Evolutionary conservation across 805 yeast species (phyloP).

Genomic region (Schwanniomyces sp.): DNA sequence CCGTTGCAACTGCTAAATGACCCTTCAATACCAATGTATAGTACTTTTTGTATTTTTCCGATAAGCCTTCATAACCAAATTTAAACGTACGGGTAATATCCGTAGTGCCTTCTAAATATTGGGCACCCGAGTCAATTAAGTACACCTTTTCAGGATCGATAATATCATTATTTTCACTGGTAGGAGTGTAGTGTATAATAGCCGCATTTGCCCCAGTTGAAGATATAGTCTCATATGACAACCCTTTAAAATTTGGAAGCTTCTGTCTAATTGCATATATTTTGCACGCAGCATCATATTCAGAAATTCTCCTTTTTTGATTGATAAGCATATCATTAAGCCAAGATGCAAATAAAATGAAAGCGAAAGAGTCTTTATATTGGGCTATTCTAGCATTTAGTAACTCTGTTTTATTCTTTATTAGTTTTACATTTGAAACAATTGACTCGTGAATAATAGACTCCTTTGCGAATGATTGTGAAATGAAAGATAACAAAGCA

Average conservation of each 20-base stretch:
- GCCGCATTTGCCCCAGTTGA: slow-evolving; percentile 77
- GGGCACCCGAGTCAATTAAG: slow-evolving; percentile 88
- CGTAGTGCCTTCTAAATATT: slow-evolving; percentile 91
- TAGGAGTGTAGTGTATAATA: slow-evolving; percentile 74
- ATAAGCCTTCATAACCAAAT: slow-evolving; percentile 40
- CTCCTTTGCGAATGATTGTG: slow-evolving; percentile 24
- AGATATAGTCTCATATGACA: slow-evolving; percentile 75
- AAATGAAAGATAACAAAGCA: slow-evolving; percentile 31
- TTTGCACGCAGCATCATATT: slow-evolving; percentile 64
- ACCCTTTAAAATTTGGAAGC: slow-evolving; percentile 57
- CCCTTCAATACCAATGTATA: slow-evolving; percentile 91
- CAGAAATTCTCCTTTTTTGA: slow-evolving; percentile 47
- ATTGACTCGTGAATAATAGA: slow-evolving; percentile 27
- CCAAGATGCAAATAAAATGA: slow-evolving; percentile 80
- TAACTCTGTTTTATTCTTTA: slow-evolving; percentile 74
- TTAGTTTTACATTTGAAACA: slow-evolving; percentile 58
- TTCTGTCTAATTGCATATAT: slow-evolving; percentile 55
- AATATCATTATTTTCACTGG: slow-evolving; percentile 52
- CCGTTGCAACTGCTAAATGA: slow-evolving; percentile 79
- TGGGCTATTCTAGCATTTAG: slow-evolving; percentile 75
- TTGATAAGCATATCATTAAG: slow-evolving; percentile 55
- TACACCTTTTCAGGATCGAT: slow-evolving; percentile 71
- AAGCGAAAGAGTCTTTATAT: slow-evolving; percentile 76
- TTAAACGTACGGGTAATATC: slow-evolving; percentile 90
- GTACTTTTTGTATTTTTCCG: slow-evolving; percentile 62